These are phyloP conservation scores for Zelonia costaricensis DNA, from an alignment of 208 protist genomes.

Conservation along the genomic window DNA sequence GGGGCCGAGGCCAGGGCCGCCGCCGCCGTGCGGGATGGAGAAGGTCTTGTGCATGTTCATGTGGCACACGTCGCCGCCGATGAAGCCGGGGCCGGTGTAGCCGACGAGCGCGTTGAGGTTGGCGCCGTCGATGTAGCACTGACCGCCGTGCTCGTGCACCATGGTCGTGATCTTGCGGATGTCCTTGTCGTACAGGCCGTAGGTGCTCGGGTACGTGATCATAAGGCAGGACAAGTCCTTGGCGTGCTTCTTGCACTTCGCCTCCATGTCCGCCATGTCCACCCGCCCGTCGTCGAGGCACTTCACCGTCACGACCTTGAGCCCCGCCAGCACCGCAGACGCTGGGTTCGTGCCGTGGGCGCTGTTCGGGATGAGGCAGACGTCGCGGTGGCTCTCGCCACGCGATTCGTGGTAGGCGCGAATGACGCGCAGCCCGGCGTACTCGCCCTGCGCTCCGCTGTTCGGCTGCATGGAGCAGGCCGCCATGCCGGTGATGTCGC, in stretches of 20 bases:
- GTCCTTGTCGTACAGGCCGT: constrained; percentile 97
- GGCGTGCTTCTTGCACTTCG: constrained; percentile 91
- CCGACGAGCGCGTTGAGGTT: constrained; percentile 98
- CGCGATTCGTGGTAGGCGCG: constrained; percentile 78
- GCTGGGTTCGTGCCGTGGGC: constrained; percentile 99
- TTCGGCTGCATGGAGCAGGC: constrained; percentile 97
- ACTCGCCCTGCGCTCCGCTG: constrained; percentile 97
- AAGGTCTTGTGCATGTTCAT: constrained; percentile 99
- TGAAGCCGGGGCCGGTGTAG: constrained; percentile 94
- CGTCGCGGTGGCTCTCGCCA: constrained; percentile 88
- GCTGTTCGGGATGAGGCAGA: constrained; percentile 97
- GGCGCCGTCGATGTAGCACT: constrained; percentile 98
- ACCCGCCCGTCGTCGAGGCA: constrained; percentile 92
- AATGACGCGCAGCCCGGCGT: constrained; percentile 94
- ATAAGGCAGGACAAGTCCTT: constrained; percentile 95
- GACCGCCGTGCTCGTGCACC: constrained; percentile 92
- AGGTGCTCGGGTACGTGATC: constrained; percentile 99
- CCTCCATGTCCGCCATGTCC: constrained; percentile 91
- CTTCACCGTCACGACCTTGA: constrained; percentile 93
- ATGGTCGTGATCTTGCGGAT: constrained; percentile 88
- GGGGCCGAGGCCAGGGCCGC: constrained; percentile 97
- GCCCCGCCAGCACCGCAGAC: constrained; percentile 92
- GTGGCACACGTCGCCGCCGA: constrained; percentile 98
- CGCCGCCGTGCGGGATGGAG: constrained; percentile 96
- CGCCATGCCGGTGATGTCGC: constrained; percentile 95